A percentile compares a stretch with the other conserved stretches of the same genome.
Evolutionary conservation across 345 rosid species (phyloP).

Genomic region (Moricandia moricandioides): DNA sequence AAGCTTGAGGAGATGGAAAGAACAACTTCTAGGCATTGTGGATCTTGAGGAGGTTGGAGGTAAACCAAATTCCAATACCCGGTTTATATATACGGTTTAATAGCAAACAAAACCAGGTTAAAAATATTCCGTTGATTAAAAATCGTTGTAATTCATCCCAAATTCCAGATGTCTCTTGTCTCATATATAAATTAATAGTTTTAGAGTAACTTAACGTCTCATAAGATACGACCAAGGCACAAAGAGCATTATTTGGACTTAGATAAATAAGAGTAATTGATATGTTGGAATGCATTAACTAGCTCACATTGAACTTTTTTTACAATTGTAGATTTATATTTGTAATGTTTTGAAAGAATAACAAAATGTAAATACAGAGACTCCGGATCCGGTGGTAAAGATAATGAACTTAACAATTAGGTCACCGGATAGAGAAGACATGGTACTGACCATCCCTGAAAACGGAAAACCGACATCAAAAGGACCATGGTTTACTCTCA

Average conservation of each 20-base stretch:
- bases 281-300: background rate
- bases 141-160: background rate
- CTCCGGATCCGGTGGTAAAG: slow-evolving; percentile 81
- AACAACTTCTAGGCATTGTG: slow-evolving; percentile 66
- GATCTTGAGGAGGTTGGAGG: slow-evolving; percentile 41
- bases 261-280: background rate
- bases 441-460: slow-evolving; percentile 60
- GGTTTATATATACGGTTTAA: background rate
- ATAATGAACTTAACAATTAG: slow-evolving; percentile 60
- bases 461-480: slow-evolving; percentile 52
- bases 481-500: slow-evolving; percentile 83
- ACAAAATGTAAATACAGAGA: slow-evolving; percentile 45
- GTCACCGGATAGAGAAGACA: slow-evolving; percentile 69
- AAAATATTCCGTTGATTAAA: background rate
- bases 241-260: background rate
- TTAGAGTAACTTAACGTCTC: no score
- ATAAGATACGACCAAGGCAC: background rate
- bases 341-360: background rate
- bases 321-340: no score
- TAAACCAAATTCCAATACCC: slow-evolving; percentile 15
- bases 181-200: background rate
- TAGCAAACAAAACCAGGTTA: background rate
- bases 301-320: background rate
- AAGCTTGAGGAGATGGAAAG: slow-evolving; percentile 78
- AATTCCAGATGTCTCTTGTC: background rate